Evolutionary conservation across 345 rosid genomes (phyloP).

Genomic region (Euphorbia lathyris): DNA sequence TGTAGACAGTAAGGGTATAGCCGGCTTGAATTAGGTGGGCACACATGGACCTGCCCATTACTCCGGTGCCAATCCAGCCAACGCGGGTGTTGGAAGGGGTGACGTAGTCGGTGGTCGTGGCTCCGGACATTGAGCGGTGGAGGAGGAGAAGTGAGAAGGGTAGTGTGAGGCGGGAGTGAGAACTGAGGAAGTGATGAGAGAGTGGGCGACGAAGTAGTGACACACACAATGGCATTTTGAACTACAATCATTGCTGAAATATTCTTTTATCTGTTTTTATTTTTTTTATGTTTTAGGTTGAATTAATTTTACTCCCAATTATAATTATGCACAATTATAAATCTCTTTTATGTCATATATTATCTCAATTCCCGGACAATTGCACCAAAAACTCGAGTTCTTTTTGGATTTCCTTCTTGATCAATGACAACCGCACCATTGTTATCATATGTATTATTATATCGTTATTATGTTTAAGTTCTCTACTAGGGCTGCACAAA

Average conservation of each 20-base stretch:
- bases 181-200: constrained; percentile 5
- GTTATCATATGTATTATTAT: too few species aligned
- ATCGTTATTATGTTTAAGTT: too few species aligned
- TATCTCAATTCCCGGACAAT: too few species aligned
- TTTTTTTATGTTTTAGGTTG: too few species aligned
- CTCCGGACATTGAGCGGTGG: constrained; percentile 68
- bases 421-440: too few species aligned
- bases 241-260: not conserved
- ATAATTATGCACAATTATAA: too few species aligned
- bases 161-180: not conserved
- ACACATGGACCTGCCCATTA: constrained; percentile 89
- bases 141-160: constrained; percentile 10
- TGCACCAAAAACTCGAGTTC: too few species aligned
- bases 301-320: too few species aligned
- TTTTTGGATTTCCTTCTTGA: too few species aligned
- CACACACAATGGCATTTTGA: not conserved
- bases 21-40: constrained; percentile 76
- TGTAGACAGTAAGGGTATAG: constrained; percentile 74
- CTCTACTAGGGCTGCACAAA: too few species aligned
- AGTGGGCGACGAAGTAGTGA: constrained; percentile 18
- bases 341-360: too few species aligned
- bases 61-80: constrained; percentile 94
- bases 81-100: constrained; percentile 63
- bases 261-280: not conserved
- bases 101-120: constrained; percentile 37